These are phyloP conservation scores for Myxozyma udenii DNA, from an alignment of 805 yeast species.

Conservation along the genomic window DNA sequence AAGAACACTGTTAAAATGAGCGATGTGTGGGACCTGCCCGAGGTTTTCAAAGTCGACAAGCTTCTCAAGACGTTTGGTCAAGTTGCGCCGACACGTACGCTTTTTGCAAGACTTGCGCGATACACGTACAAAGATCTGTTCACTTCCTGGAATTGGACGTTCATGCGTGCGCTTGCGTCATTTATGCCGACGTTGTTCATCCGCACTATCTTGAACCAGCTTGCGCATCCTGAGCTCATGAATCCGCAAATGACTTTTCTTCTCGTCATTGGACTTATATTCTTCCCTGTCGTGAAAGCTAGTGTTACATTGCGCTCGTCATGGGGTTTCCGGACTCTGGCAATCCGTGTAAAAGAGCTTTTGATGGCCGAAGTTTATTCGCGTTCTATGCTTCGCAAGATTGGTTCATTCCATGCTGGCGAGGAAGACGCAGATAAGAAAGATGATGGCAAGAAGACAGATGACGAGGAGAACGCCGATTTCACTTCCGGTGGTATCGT, in stretches of 20 bases:
- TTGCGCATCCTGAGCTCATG: slow-evolving; percentile 61
- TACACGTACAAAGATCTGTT: slow-evolving; percentile 61
- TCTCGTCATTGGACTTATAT: slow-evolving; percentile 84
- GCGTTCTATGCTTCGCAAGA: slow-evolving; percentile 79
- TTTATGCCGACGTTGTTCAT: slow-evolving; percentile 79
- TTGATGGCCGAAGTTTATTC: slow-evolving; percentile 87
- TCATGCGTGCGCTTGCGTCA: slow-evolving; percentile 54
- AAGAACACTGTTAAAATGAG: slow-evolving; percentile 49
- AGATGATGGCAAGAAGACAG: slow-evolving; percentile 2
- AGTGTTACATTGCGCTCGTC: slow-evolving; percentile 71
- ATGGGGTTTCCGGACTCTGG: slow-evolving; percentile 84
- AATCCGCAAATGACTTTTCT: slow-evolving; percentile 50
- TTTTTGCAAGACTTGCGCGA: slow-evolving; percentile 57
- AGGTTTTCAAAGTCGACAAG: slow-evolving; percentile 42
- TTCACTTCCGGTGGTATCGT: slow-evolving; percentile 14
- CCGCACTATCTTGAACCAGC: slow-evolving; percentile 74
- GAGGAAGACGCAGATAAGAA: slow-evolving; percentile 4
- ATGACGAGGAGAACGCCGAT: slow-evolving; percentile 9
- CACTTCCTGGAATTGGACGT: slow-evolving; percentile 71
- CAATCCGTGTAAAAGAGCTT: slow-evolving; percentile 83
- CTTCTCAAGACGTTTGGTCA: neutral
- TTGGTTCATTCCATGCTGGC: slow-evolving; percentile 61
- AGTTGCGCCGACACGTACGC: slow-evolving; percentile 31
- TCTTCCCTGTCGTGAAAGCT: slow-evolving; percentile 49
- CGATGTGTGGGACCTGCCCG: slow-evolving; percentile 79